Conservation (phyloP, 805 yeast species). For the Saccharomycopsis synnaedendra region DNA sequence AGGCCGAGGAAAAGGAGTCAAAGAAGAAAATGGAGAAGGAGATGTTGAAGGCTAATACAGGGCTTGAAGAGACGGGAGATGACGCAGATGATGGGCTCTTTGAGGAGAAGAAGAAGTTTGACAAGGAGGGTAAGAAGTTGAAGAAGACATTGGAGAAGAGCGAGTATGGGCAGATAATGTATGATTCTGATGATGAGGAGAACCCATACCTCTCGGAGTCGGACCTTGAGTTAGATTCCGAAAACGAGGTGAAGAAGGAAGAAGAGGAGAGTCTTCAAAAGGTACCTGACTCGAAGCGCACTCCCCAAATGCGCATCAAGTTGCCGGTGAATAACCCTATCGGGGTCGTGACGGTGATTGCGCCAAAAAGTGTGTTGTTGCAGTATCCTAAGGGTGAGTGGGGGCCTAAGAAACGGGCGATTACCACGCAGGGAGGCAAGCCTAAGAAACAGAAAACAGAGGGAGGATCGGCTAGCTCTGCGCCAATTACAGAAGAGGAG, state of each 20-base stretch:
- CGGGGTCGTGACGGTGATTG: slow-evolving; percentile 53
- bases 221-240: slow-evolving; percentile 40
- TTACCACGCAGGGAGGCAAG: not conserved
- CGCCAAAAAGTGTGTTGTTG: slow-evolving; percentile 45
- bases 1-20: slow-evolving; percentile 85
- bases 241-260: slow-evolving; percentile 26
- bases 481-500: slow-evolving; percentile 52
- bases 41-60: slow-evolving; percentile 71
- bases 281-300: slow-evolving; percentile 25
- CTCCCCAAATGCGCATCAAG: slow-evolving; percentile 29
- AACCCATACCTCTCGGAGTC: slow-evolving; percentile 76
- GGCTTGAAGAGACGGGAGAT: slow-evolving; percentile 41
- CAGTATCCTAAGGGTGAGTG: slow-evolving; percentile 76
- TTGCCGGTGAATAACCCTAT: slow-evolving; percentile 32
- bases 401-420: slow-evolving; percentile 46
- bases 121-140: slow-evolving; percentile 81
- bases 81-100: slow-evolving; percentile 55
- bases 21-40: slow-evolving; percentile 77
- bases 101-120: slow-evolving; percentile 70
- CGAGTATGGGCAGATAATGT: slow-evolving; percentile 42
- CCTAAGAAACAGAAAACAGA: slow-evolving; percentile 10
- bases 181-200: slow-evolving; percentile 76
- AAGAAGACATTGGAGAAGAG: slow-evolving; percentile 73
- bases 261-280: slow-evolving; percentile 24
- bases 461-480: slow-evolving; percentile 6